Base-by-base conservation (phyloP, 1,284 basidiomycete species). In the Boletus calvinii region DNA sequence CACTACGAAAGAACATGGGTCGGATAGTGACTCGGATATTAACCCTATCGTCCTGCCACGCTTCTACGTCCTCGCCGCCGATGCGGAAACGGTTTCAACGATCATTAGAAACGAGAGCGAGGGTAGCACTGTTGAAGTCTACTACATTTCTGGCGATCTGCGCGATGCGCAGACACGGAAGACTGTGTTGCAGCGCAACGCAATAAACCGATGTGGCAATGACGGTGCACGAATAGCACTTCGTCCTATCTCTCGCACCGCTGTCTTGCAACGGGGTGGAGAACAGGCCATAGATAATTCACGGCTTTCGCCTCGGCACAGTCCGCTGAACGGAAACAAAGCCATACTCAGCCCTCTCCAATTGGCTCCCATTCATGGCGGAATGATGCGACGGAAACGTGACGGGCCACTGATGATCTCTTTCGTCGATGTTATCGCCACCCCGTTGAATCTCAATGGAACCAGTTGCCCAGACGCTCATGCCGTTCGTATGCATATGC, bases 51-150 rank as follows among this genome's bases (percentile, higher is more conserved):
- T 78, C 31, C 63, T 90, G 15, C 87, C 88, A 1, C 75, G 77
- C n/a, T 87, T 90, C 62, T 80, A 77, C 9, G 77, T 90, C 13
- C 75, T 86, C 26, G 78, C 81, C 8, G 79, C 84, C 5, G 83
- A 88, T 59, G 69, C 72, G 11, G 85, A 89, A 65, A 71, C 74
- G 15, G 76, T 77, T 12, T 73, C 78, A 6, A 80, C 77, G 26
- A 70, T 77, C 15, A 70, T 88, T 43, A 77, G 77, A 24, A 86
- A 87, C 61, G 82, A 83, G 54, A 70, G 77, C 4, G 75, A 79
- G 17, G 71, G 69, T 36, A 60, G 72, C 10, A 72, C 66, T 11
- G 69, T 90, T 4, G 83, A 86, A 54, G 78, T 90, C 11, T 84
- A 80, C 61, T 78, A 80, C 54, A 74, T 81, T 9, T 75, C 74